Evolutionary conservation across 805 yeast species (phyloP), one percentile per base, ranked within the genome.

Genomic region (Zygosaccharomyces siamensis): DNA sequence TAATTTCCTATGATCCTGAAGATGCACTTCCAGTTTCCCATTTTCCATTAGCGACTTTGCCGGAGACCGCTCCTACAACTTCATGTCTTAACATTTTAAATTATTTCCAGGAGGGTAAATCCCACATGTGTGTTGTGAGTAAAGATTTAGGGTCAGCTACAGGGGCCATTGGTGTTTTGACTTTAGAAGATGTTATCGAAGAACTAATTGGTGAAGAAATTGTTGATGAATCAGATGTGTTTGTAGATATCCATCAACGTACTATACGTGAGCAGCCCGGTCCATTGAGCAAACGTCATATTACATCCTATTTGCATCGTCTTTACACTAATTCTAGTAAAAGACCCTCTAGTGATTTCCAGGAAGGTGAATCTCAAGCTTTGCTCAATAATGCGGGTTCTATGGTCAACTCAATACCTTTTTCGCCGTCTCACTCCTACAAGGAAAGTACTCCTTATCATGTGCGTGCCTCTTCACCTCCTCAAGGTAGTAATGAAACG

Each of bases 171-270:
- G 99, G 99, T 55, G 95, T 92, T 7, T 73, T 92, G 39, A 92
- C 99, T 1, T 73, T 92, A 52, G 99, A 92, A 69, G 99, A 92
- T 63, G 97, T 92, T n/a, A 93, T 92, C 62, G 99, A 92, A 68
- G 99, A 92, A 69, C 76, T 92, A 55, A 92, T 92, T 66, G 99
- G 99, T 44, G 98, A 92, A 69, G 99, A 92, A 66, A 92, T 92
- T 61, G 92, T 92, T 37, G 99, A 92, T 64, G 99, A 92, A 70
- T 81, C 89, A 21, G 99, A 92, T 64, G 97, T 93, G 16, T 89
- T 86, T 62, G 79, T 90, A 49, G 97, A 92, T 68, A 86, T 90
- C 54, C 88, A 88, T 67, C 86, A 86, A 54, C 88, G 88, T 51
- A 89, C 90, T 62, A 86, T 87, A 68, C 73, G 92, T 62, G 74